Evolutionary conservation across 352 stramenopile genomes (phyloP).

Genomic region (Globisporangium radiosum): DNA sequence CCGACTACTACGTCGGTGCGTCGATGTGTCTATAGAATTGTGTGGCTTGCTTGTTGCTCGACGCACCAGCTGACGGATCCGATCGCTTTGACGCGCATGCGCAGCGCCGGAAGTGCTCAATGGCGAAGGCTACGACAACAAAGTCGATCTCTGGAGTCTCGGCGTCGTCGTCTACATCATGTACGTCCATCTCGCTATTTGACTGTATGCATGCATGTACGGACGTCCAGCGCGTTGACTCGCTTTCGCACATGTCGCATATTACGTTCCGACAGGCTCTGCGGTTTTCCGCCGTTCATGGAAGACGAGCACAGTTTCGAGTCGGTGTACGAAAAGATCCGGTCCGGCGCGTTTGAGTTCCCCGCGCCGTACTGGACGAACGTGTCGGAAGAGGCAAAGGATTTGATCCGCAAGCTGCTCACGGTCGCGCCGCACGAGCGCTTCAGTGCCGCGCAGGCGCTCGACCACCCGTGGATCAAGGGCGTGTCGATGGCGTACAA

Average conservation of each 20-base stretch:
- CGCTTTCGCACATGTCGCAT: neutral
- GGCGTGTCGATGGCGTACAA: slow-evolving; percentile 59
- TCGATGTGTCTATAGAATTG: neutral
- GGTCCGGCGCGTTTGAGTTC: slow-evolving; percentile 71
- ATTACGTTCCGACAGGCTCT: slow-evolving; percentile 33
- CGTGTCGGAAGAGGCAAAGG: slow-evolving; percentile 77
- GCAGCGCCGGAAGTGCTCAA: slow-evolving; percentile 77
- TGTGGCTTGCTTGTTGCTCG: no score
- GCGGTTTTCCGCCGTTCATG: slow-evolving; percentile 73
- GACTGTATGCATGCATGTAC: neutral
- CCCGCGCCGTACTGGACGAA: slow-evolving; percentile 83
- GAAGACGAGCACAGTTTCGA: slow-evolving; percentile 80
- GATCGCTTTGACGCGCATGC: neutral
- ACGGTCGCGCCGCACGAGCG: slow-evolving; percentile 67
- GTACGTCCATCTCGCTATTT: slow-evolving; percentile 22
- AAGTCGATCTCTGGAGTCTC: slow-evolving; percentile 83
- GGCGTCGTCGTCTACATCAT: slow-evolving; percentile 87
- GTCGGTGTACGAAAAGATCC: slow-evolving; percentile 83
- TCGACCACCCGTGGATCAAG: slow-evolving; percentile 85
- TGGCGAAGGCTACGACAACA: slow-evolving; percentile 82
- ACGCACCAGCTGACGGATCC: no score
- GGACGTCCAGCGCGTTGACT: no score
- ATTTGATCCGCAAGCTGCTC: slow-evolving; percentile 76
- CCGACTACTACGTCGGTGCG: slow-evolving; percentile 82
- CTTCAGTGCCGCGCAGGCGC: slow-evolving; percentile 57